Base-by-base conservation (phyloP, 768 basidiomycete genomes). In the Candolleomyces aberdarensis region DNA sequence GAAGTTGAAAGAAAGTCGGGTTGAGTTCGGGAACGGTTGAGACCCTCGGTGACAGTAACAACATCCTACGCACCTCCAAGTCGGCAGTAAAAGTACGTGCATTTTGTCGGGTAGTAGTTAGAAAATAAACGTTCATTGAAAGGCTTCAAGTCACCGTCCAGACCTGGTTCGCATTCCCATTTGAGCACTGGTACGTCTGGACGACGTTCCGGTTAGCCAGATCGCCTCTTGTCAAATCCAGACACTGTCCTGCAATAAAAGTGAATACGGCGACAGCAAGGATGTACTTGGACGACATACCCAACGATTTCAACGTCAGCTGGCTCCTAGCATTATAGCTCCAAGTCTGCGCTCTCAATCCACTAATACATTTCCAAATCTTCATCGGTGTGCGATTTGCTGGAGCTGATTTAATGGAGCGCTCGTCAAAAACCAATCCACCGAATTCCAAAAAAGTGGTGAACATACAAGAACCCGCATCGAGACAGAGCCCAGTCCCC, bases 301-400 rank as follows among this genome's bases (percentile, higher is more conserved):
- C 71, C 70, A 62, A 69, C 53, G 3, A 64, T 59, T 36, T 67
- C 63, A 13, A 74, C 53, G 3, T 69, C 69, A 56, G 75, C 67
- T 0, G 70, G 64, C 44, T 74, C 72, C 50, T 74, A 67, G 22
- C 62, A 0, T 67, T 72, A 29, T 71, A 74, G 54, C 58, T 67
- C 72, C 74, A 77, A n/a, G 69, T 60, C 57, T 75, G 74, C 5
- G 75, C 71, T 4, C 74, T 66, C 22, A 75, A 67, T 41, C 71
- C 67, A 41, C 70, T 68, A 59, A 64, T 72, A 58, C 76, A 77
- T 46, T 71, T 63, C 74, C 75, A 75, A 17, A 77, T 72, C 64
- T 76, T 75, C 65, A 75, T 57, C 2, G 66, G 65, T 3, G 69
- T 62, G 5, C 71, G 71, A 22, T 66, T 75, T 41, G 64, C 72